Base-by-base conservation (phyloP, 2,329 filamentous ascomycete species). In the Grosmannia penicillata region DNA sequence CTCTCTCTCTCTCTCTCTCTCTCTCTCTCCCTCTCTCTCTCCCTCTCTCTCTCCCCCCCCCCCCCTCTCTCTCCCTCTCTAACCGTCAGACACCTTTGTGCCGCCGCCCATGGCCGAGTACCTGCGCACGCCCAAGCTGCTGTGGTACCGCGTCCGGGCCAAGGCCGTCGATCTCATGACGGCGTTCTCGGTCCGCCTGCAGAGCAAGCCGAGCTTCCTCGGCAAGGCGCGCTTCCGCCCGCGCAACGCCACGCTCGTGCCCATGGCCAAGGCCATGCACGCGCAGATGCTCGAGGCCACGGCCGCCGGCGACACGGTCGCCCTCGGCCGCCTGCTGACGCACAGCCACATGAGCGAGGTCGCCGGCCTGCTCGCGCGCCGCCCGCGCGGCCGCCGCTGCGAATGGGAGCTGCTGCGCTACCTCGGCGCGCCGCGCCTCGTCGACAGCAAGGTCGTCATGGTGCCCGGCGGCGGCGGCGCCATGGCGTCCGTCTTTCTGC, bases 231-330 rank as follows among this genome's bases (percentile, higher is more conserved):
- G 48, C n/a, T 64, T 66, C 51, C 61, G 65, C 49, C 51, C 66
- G 21, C 47, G 56, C 21, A 60, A 60, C 13, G 47, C 55, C 18
- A 51, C 55, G 37, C 58, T 72, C 33, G 53, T 62, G 8, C 65
- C 72, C 2, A 63, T 65, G 1, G 78, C 75, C 24, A 66, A 70
- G 48, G 64, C 61, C 17, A 59, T 81, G 49, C 76, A 83, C 54
- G 58, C 60, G 37, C 58, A 70, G 46, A 71, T 82, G 63, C 72
- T 75, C 48, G 63, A 66, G 41, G 70, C 70, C 5, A 68, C 80
- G 36, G 78, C 78, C 7, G 56, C 57, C 3, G 74, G 72, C 42
- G 70, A 80, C 57, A 57, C 60, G 46, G 46, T 51, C 3, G 57
- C 63, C 6, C 57, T 82, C 21, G 56, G 62, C 33, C 54, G 56